Conservation (phyloP, 192 early-diverging fungal species). For the Linnemannia schmuckeri region DNA sequence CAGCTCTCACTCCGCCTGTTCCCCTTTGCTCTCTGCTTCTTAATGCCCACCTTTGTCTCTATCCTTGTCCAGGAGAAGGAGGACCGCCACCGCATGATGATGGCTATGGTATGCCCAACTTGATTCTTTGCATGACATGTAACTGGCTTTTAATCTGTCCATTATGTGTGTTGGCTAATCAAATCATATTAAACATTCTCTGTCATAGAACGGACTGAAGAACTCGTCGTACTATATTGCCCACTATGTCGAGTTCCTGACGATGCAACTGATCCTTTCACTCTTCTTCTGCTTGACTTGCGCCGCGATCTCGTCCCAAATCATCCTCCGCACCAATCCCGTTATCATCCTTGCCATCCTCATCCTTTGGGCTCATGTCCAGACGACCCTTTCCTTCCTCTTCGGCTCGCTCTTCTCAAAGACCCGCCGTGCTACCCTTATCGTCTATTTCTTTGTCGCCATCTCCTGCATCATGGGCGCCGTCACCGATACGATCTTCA, state of each 20-base stretch:
- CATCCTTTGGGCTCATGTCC: slow-evolving; percentile 38
- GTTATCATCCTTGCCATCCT: slow-evolving; percentile 26
- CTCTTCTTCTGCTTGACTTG: slow-evolving; percentile 37
- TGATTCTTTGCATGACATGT: neutral
- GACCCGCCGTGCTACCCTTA: slow-evolving; percentile 35
- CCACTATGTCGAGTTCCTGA: slow-evolving; percentile 49
- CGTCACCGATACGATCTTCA: slow-evolving; percentile 18
- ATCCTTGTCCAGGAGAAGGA: slow-evolving; percentile 52
- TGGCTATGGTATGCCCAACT: slow-evolving; percentile 44
- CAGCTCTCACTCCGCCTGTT: slow-evolving; percentile 19
- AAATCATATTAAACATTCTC: neutral
- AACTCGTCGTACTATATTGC: slow-evolving; percentile 20
- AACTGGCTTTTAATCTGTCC: neutral
- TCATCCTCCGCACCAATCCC: slow-evolving; percentile 29
- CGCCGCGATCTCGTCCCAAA: slow-evolving; percentile 25
- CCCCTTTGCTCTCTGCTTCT: slow-evolving; percentile 45
- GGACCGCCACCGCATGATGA: slow-evolving; percentile 48
- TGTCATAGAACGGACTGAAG: slow-evolving; percentile 47
- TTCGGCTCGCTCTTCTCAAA: slow-evolving; percentile 34
- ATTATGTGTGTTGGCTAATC: neutral
- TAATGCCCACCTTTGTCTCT: slow-evolving; percentile 46
- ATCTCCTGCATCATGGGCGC: slow-evolving; percentile 37
- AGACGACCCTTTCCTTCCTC: slow-evolving; percentile 26
- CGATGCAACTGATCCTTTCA: slow-evolving; percentile 44
- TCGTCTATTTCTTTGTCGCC: slow-evolving; percentile 48